A percentile compares a stretch with the other conserved stretches of the same genome.
phyloP scores from a whole-genome alignment of 2,329 filamentous ascomycete species.

The Escovopsis sp. region DNA sequence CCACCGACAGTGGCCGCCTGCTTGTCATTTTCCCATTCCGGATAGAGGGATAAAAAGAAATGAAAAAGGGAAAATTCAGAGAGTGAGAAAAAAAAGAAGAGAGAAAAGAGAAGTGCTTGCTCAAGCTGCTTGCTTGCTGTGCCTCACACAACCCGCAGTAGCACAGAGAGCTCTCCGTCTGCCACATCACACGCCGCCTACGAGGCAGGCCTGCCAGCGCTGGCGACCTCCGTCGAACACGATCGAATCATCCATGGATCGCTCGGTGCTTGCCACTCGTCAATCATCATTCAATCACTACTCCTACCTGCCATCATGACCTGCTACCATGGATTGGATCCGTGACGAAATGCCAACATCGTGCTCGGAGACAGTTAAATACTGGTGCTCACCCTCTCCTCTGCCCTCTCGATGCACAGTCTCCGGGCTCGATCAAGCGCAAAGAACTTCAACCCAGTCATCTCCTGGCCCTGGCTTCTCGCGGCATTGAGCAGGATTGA shows the following conservation, averaged over 20 bases:
- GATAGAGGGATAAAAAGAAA: background rate
- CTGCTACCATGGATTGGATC: constrained; percentile 1
- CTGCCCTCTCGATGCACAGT: background rate
- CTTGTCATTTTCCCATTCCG: too few species aligned
- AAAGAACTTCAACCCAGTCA: too few species aligned
- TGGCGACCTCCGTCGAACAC: too few species aligned
- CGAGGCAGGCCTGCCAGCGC: too few species aligned
- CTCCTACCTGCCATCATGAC: background rate
- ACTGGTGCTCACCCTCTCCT: background rate
- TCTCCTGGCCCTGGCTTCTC: too few species aligned
- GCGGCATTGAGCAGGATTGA: too few species aligned
- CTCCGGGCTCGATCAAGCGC: too few species aligned
- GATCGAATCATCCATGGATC: too few species aligned
- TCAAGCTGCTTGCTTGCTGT: background rate
- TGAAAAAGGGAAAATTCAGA: too few species aligned
- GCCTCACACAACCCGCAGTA: constrained; percentile 3
- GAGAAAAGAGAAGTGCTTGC: background rate
- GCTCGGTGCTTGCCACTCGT: background rate
- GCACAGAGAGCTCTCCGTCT: constrained; percentile 3
- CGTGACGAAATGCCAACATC: background rate
- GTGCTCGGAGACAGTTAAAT: too few species aligned
- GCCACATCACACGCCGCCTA: constrained; percentile 6
- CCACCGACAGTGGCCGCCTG: too few species aligned
- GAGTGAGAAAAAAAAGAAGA: too few species aligned
- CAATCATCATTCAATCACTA: background rate